phyloP scores from a whole-genome alignment of 805 yeast genomes.

The Candida orba region DNA sequence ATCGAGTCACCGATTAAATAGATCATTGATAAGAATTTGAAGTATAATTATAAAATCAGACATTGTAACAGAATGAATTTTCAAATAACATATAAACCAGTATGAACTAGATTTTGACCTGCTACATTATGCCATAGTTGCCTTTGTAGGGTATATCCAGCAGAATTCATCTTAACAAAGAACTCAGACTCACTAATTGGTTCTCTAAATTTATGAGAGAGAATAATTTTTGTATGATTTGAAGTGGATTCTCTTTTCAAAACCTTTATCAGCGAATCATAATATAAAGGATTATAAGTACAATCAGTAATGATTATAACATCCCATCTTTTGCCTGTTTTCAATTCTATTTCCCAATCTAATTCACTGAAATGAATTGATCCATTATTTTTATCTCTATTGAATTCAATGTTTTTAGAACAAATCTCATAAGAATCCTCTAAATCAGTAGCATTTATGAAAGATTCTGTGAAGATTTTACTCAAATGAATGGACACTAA shows the following conservation, averaged over 20 bases:
- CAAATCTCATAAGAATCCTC: slow-evolving; percentile 32
- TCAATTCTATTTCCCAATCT: slow-evolving; percentile 30
- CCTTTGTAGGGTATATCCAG: slow-evolving; percentile 6
- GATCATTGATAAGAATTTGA: too few relatives aligned
- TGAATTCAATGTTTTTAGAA: slow-evolving; percentile 23
- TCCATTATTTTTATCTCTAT: neutral
- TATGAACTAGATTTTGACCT: slow-evolving; percentile 15
- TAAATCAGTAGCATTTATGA: slow-evolving; percentile 29
- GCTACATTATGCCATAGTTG: slow-evolving; percentile 15
- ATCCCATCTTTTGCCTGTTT: slow-evolving; percentile 25
- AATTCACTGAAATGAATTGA: slow-evolving; percentile 24
- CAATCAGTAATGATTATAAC: slow-evolving; percentile 35
- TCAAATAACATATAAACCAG: slow-evolving; percentile 14
- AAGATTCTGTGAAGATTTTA: slow-evolving; percentile 14
- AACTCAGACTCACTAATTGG: slow-evolving; percentile 20
- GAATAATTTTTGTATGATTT: slow-evolving; percentile 9
- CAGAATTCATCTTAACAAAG: slow-evolving; percentile 11
- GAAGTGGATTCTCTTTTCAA: slow-evolving; percentile 15
- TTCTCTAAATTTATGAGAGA: slow-evolving; percentile 24
- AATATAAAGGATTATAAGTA: slow-evolving; percentile 35
- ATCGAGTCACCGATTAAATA: too few relatives aligned
- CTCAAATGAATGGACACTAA: slow-evolving; percentile 28
- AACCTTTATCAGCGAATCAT: slow-evolving; percentile 27
- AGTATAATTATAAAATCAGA: too few relatives aligned
- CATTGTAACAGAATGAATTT: too few relatives aligned